Percentiles rank a stretch among this genome's conserved stretches.
Evolutionary conservation across 768 basidiomycete genomes (phyloP).

Genomic region (Termitomyces eurrhizus): DNA sequence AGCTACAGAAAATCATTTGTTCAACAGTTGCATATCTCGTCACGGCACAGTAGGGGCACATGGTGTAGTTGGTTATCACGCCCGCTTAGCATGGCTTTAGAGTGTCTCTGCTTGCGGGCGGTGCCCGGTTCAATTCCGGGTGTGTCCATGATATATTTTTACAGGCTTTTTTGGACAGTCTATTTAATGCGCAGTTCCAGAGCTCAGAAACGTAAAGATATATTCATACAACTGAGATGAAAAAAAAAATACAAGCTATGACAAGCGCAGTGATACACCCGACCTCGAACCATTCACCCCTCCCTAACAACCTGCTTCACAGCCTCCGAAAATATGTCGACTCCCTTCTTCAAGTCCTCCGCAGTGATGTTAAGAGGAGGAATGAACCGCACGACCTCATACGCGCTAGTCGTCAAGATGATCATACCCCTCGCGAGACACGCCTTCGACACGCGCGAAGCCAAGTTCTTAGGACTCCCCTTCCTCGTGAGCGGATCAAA

Average conservation of each 20-base stretch:
- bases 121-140: not conserved
- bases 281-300: slow-evolving; percentile 23
- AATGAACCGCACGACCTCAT: slow-evolving; percentile 89
- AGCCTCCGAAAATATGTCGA: slow-evolving; percentile 61
- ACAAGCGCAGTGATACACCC: not conserved
- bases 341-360: slow-evolving; percentile 71
- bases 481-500: slow-evolving; percentile 39
- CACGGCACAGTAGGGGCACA: not conserved
- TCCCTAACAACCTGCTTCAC: slow-evolving; percentile 64
- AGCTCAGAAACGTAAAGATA: too few species aligned
- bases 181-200: too few species aligned
- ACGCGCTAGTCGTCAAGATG: slow-evolving; percentile 85
- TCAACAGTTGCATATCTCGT: too few species aligned
- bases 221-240: not conserved
- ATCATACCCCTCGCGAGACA: slow-evolving; percentile 87
- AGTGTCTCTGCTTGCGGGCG: not conserved
- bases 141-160: not conserved
- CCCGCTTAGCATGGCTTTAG: not conserved
- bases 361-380: slow-evolving; percentile 81
- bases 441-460: slow-evolving; percentile 66
- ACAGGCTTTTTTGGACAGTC: too few species aligned
- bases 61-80: not conserved
- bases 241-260: not conserved
- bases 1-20: too few species aligned
- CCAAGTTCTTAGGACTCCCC: slow-evolving; percentile 43